These are phyloP conservation scores for Puccinia coronata DNA, from an alignment of 1,284 basidiomycete genomes.

Conservation along the genomic window DNA sequence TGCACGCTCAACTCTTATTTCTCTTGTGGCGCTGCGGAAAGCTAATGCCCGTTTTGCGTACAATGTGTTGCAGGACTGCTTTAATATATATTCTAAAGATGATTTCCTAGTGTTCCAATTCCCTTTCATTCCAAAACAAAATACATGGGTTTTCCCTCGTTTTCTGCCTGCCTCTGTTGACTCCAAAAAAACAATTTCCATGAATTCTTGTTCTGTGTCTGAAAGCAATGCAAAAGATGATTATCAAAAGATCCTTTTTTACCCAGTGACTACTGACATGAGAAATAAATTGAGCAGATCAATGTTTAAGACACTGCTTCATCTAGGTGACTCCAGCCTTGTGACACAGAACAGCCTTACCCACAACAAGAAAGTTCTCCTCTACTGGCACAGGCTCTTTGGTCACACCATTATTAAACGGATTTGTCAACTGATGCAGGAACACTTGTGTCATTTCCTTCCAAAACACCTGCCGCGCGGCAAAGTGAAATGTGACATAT, in stretches of 20 bases:
- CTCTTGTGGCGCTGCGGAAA: neutral
- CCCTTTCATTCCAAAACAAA: neutral
- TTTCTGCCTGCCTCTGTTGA: neutral
- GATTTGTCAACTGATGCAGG: neutral
- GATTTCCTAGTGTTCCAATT: neutral
- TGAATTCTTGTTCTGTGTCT: too few species aligned
- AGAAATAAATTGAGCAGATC: neutral
- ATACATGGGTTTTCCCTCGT: neutral
- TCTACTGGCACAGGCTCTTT: neutral
- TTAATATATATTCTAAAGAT: neutral
- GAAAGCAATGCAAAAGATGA: neutral
- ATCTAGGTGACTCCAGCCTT: neutral
- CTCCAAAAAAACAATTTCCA: neutral
- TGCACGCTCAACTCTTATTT: neutral
- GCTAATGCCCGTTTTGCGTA: neutral
- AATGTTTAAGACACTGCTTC: neutral
- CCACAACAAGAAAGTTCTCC: neutral
- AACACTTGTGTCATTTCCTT: neutral
- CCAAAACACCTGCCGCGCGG: neutral
- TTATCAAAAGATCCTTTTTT: neutral
- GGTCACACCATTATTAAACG: neutral
- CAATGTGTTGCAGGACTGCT: neutral
- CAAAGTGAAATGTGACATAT: neutral
- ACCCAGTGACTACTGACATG: neutral
- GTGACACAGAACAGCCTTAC: neutral